phyloP scores from a whole-genome alignment of 176 grass and related monocot species.

The Tuctoria greenei region DNA sequence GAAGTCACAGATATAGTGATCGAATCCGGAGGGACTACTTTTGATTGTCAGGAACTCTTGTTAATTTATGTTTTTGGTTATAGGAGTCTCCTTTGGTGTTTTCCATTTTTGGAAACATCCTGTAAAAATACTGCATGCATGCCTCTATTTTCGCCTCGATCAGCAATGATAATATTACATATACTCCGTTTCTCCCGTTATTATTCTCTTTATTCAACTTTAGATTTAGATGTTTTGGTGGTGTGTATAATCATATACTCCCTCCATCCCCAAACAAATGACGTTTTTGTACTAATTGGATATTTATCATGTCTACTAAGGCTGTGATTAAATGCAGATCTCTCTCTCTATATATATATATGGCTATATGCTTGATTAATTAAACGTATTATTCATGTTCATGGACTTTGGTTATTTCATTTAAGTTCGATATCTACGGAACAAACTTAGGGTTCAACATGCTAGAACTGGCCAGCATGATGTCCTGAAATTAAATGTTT shows the following conservation, averaged over 20 bases:
- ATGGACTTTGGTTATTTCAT: neutral
- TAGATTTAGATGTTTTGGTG: neutral
- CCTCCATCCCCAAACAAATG: too few relatives aligned
- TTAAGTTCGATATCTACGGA: neutral
- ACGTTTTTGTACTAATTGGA: too few relatives aligned
- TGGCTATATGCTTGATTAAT: neutral
- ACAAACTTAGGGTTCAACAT: neutral
- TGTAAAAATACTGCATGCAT: slow-evolving; percentile 20
- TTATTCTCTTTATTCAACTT: neutral
- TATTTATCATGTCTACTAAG: neutral
- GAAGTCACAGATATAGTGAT: neutral
- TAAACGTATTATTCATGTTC: neutral
- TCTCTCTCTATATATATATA: too few relatives aligned
- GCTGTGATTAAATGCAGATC: neutral
- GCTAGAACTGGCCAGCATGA: neutral
- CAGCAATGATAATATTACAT: neutral
- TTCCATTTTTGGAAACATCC: slow-evolving; percentile 13
- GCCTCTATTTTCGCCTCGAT: neutral
- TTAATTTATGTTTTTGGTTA: neutral
- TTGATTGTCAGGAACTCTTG: neutral
- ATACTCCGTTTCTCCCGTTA: neutral
- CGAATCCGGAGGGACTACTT: neutral
- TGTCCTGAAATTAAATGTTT: neutral
- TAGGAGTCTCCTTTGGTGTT: neutral
- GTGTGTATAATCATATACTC: neutral